Conservation (phyloP, 2,329 filamentous ascomycete genomes). For the Aphanoascus verrucosus region DNA sequence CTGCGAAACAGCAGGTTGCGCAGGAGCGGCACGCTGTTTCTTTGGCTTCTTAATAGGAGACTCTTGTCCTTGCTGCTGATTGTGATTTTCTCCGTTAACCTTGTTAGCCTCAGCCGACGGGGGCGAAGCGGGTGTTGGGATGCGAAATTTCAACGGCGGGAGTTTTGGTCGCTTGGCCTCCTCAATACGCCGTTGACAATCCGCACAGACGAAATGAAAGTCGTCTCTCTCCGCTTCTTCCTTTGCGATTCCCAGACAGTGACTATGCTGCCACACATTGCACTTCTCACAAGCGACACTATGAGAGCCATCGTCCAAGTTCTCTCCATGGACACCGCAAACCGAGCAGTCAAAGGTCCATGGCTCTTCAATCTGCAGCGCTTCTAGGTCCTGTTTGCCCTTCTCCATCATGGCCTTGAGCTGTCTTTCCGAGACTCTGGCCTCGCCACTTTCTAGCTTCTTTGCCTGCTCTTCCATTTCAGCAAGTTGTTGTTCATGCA, state of each 20-base stretch:
- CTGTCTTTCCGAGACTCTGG: constrained; percentile 64
- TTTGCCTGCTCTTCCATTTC: constrained; percentile 67
- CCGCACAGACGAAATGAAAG: constrained; percentile 75
- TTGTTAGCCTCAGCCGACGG: neutral
- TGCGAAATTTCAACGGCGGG: constrained; percentile 49
- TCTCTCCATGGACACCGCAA: constrained; percentile 80
- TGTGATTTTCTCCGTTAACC: constrained; percentile 6
- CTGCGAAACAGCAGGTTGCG: neutral
- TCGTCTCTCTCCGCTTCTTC: constrained; percentile 70
- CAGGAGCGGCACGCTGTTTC: constrained; percentile 6
- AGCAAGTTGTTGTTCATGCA: constrained; percentile 73
- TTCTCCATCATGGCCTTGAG: constrained; percentile 73
- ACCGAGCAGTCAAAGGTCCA: constrained; percentile 90
- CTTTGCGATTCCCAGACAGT: constrained; percentile 71
- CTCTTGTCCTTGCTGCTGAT: constrained; percentile 16
- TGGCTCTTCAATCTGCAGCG: constrained; percentile 64
- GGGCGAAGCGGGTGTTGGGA: constrained; percentile 43
- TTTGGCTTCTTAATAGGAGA: constrained; percentile 22
- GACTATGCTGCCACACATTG: constrained; percentile 94
- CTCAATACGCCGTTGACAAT: constrained; percentile 61
- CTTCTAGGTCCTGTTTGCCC: constrained; percentile 63
- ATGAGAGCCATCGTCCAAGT: constrained; percentile 81
- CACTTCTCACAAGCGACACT: constrained; percentile 90
- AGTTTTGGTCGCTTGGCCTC: constrained; percentile 52
- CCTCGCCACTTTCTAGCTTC: constrained; percentile 44